These are phyloP conservation scores for Cercospora nicotianae DNA, from an alignment of 2,329 filamentous ascomycete species.

Conservation along the genomic window DNA sequence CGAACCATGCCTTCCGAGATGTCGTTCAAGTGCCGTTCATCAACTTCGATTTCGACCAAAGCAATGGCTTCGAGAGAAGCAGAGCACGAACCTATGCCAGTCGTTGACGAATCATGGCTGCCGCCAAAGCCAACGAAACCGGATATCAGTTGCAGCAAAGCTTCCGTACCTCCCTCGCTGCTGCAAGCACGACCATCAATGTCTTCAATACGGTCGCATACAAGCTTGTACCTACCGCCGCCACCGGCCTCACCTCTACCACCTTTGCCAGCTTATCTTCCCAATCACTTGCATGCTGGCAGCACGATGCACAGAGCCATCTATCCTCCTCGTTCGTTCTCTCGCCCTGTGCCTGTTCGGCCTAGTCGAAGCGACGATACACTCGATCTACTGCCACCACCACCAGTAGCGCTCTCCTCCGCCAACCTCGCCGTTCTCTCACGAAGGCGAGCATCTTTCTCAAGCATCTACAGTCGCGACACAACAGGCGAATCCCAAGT, in stretches of 20 bases:
- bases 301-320: conserved; percentile 21
- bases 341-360: conserved; percentile 1
- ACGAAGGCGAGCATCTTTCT: conserved; percentile 27
- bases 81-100: conserved; percentile 14
- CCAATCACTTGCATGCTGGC: conserved; percentile 20
- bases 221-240: conserved; percentile 20
- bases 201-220: conserved; percentile 27
- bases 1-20: conserved; percentile 31
- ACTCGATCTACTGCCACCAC: conserved; percentile 17
- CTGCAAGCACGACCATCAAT: conserved; percentile 31
- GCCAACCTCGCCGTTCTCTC: conserved; percentile 17
- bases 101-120: conserved; percentile 6
- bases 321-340: conserved; percentile 18
- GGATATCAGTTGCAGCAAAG: conserved; percentile 29
- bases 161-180: conserved; percentile 22
- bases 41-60: conserved; percentile 28
- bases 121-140: conserved; percentile 27
- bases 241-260: conserved; percentile 30
- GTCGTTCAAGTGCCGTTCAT: conserved; percentile 38
- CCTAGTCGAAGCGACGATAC: conserved; percentile 16
- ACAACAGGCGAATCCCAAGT: conserved; percentile 28
- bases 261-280: conserved; percentile 32
- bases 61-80: conserved; percentile 14
- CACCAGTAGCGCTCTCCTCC: conserved; percentile 18
- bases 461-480: conserved; percentile 36